Percentiles rank a stretch among this genome's conserved stretches.
phyloP scores from a whole-genome alignment of 441 rosid genomes.

The Capsella rubella region DNA sequence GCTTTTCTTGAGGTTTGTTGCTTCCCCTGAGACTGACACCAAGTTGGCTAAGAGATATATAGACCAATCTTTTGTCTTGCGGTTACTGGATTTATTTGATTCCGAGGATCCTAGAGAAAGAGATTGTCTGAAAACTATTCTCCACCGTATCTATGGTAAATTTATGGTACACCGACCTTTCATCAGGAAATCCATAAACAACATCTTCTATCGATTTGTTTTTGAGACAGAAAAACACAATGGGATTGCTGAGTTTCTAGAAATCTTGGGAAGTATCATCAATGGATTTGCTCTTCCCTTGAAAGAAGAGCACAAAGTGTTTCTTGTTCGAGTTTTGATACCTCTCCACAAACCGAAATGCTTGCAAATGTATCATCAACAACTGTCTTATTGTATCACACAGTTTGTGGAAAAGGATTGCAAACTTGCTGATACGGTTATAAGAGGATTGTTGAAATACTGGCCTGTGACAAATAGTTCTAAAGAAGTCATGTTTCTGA shows the following conservation, averaged over 20 bases:
- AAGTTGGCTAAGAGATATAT: constrained; percentile 68
- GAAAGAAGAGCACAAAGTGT: constrained; percentile 79
- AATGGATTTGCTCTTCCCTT: constrained; percentile 80
- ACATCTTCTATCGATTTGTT: constrained; percentile 67
- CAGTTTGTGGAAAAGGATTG: constrained; percentile 83
- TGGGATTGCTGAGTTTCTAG: constrained; percentile 76
- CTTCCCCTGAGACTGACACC: constrained; percentile 77
- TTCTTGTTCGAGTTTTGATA: constrained; percentile 67
- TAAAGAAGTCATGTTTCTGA: constrained; percentile 75
- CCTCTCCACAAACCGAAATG: constrained; percentile 83
- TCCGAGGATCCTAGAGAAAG: constrained; percentile 88
- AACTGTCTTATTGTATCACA: constrained; percentile 67
- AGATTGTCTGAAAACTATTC: constrained; percentile 71
- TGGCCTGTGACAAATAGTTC: constrained; percentile 82
- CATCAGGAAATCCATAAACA: constrained; percentile 74
- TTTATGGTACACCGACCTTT: constrained; percentile 82
- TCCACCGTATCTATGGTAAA: constrained; percentile 76
- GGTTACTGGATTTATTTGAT: constrained; percentile 72
- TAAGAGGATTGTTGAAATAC: constrained; percentile 69
- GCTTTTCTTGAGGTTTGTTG: constrained; percentile 70
- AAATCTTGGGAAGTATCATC: constrained; percentile 76
- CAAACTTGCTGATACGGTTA: constrained; percentile 73
- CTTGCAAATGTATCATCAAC: constrained; percentile 78
- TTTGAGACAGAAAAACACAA: constrained; percentile 75
- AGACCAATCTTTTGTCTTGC: constrained; percentile 65